These are phyloP conservation scores for Hamigera avellanea DNA, from an alignment of 495 filamentous ascomycete species.

Conservation along the genomic window DNA sequence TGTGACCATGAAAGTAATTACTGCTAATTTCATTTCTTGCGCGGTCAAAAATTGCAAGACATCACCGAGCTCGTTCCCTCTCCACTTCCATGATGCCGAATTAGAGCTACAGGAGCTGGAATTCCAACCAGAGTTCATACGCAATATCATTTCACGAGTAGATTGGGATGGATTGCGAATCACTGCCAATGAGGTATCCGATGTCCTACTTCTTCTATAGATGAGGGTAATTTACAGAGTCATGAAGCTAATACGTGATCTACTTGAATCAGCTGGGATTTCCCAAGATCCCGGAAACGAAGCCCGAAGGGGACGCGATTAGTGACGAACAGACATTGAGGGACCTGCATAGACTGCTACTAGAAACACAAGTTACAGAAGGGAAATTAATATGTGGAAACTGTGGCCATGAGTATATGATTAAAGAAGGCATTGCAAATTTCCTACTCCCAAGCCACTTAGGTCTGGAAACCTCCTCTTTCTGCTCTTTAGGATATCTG, in stretches of 20 bases:
- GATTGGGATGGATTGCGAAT: slow-evolving; percentile 73
- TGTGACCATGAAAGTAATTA: slow-evolving; percentile 77
- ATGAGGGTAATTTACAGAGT: background rate
- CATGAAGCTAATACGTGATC: no score
- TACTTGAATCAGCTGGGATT: slow-evolving; percentile 59
- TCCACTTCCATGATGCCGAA: slow-evolving; percentile 86
- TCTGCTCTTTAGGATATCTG: background rate
- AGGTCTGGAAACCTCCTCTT: slow-evolving; percentile 32
- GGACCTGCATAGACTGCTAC: slow-evolving; percentile 69
- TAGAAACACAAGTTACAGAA: slow-evolving; percentile 82
- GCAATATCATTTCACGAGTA: slow-evolving; percentile 73
- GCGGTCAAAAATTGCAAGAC: slow-evolving; percentile 88
- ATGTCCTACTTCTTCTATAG: slow-evolving; percentile 11
- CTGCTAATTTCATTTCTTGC: slow-evolving; percentile 94
- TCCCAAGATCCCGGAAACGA: slow-evolving; percentile 57
- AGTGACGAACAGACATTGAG: slow-evolving; percentile 52
- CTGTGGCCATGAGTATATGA: slow-evolving; percentile 84
- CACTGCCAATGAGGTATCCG: slow-evolving; percentile 64
- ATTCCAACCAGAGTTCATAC: slow-evolving; percentile 64
- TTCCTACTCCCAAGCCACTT: slow-evolving; percentile 90
- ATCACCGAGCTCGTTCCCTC: slow-evolving; percentile 62
- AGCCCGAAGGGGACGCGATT: slow-evolving; percentile 43
- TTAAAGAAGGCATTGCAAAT: slow-evolving; percentile 92
- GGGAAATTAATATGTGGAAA: slow-evolving; percentile 83
- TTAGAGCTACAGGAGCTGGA: slow-evolving; percentile 72